Conservation (phyloP, 2,329 filamentous ascomycete species). For the Leptographium flavum region DNA sequence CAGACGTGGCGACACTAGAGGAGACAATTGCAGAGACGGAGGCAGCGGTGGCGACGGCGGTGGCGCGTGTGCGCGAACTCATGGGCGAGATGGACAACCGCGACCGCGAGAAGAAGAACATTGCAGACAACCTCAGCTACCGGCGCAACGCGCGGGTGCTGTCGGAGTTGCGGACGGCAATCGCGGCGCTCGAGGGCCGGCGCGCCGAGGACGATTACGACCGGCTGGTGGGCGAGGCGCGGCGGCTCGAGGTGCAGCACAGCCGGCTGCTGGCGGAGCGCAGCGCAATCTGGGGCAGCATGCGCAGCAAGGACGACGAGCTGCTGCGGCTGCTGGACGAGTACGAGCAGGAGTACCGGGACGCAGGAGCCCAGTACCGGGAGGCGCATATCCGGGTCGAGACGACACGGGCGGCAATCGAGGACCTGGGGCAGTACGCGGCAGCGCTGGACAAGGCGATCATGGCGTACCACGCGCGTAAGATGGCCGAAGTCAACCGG, state of each 20-base stretch:
- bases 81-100: slow-evolving; percentile 66
- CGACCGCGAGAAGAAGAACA: slow-evolving; percentile 72
- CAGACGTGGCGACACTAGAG: slow-evolving; percentile 55
- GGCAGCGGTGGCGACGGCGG: slow-evolving; percentile 51
- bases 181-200: slow-evolving; percentile 59
- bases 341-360: slow-evolving; percentile 76
- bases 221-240: slow-evolving; percentile 56
- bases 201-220: slow-evolving; percentile 75
- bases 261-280: slow-evolving; percentile 59
- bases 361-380: slow-evolving; percentile 67
- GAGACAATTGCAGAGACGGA: slow-evolving; percentile 51
- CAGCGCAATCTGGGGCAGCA: slow-evolving; percentile 58
- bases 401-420: slow-evolving; percentile 84
- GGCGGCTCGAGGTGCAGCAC: slow-evolving; percentile 50
- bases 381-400: slow-evolving; percentile 80
- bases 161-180: slow-evolving; percentile 51
- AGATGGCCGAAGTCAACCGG: slow-evolving; percentile 96
- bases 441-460: slow-evolving; percentile 87
- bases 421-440: slow-evolving; percentile 73
- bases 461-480: slow-evolving; percentile 89
- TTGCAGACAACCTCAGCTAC: slow-evolving; percentile 77
- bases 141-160: slow-evolving; percentile 60
- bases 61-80: slow-evolving; percentile 60
- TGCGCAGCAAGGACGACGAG: slow-evolving; percentile 76
- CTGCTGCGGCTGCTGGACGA: slow-evolving; percentile 58